Percentiles rank a stretch among this genome's conserved stretches.
Evolutionary conservation across 2,329 filamentous ascomycete genomes (phyloP).

Genomic region (Cladophialophora exuberans): DNA sequence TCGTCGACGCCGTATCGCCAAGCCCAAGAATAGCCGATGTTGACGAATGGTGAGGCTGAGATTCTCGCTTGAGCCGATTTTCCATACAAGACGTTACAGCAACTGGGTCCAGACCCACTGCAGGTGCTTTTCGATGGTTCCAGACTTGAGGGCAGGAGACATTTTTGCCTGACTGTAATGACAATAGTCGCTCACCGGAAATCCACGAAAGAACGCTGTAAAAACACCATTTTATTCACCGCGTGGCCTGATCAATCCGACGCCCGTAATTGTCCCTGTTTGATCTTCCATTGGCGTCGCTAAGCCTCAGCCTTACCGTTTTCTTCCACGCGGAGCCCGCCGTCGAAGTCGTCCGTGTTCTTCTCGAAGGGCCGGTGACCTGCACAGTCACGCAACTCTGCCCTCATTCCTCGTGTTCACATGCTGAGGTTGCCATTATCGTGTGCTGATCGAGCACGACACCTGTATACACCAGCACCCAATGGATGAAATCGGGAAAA

Average conservation of each 20-base stretch:
- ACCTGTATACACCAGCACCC: neutral
- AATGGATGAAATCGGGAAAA: slow-evolving; percentile 9
- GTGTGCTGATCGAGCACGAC: slow-evolving; percentile 17
- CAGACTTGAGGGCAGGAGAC: slow-evolving; percentile 27
- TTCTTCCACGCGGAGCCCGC: slow-evolving; percentile 3
- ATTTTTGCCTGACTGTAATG: slow-evolving; percentile 21
- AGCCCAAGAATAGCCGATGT: neutral
- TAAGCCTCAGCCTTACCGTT: neutral
- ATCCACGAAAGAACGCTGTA: neutral
- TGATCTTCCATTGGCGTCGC: slow-evolving; percentile 12
- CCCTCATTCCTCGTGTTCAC: neutral
- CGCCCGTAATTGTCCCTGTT: neutral
- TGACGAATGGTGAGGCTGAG: neutral
- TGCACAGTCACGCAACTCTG: slow-evolving; percentile 15
- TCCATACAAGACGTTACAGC: slow-evolving; percentile 14
- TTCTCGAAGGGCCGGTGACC: slow-evolving; percentile 18
- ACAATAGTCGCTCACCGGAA: slow-evolving; percentile 2
- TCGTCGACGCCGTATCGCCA: slow-evolving; percentile 23
- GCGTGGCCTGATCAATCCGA: slow-evolving; percentile 12
- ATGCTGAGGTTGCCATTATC: slow-evolving; percentile 9
- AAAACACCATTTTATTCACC: neutral
- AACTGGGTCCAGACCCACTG: slow-evolving; percentile 13
- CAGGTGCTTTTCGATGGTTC: slow-evolving; percentile 3
- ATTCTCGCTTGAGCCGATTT: slow-evolving; percentile 7
- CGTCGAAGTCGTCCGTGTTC: neutral